phyloP scores from a whole-genome alignment of 768 basidiomycete genomes.

The Jaapia argillacea region DNA sequence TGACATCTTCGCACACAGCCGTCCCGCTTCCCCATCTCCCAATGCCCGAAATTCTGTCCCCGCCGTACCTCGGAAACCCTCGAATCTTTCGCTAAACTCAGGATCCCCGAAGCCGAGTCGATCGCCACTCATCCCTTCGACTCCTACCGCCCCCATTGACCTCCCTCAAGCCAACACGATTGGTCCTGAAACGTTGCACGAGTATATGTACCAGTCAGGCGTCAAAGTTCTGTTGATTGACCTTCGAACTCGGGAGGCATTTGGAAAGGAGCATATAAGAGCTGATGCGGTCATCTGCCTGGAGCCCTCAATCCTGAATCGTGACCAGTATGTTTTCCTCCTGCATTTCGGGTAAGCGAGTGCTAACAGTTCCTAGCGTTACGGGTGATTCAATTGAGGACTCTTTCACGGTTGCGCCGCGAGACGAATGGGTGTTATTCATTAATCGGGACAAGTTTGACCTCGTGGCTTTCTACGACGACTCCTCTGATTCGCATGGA shows the following conservation, averaged over 20 bases:
- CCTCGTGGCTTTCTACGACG: constrained; percentile 79
- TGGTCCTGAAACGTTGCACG: constrained; percentile 45
- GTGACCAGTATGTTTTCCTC: constrained; percentile 46
- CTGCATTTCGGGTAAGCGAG: not conserved
- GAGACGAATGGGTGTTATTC: constrained; percentile 66
- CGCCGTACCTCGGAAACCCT: constrained; percentile 30
- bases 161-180: constrained; percentile 54
- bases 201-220: constrained; percentile 41
- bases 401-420: constrained; percentile 60
- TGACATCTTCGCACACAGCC: constrained; percentile 42
- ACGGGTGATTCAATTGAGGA: constrained; percentile 61
- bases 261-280: constrained; percentile 64
- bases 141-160: constrained; percentile 26
- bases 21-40: constrained; percentile 41
- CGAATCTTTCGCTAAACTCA: constrained; percentile 26
- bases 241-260: constrained; percentile 70
- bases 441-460: constrained; percentile 82
- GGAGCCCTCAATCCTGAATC: constrained; percentile 67
- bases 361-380: constrained; percentile 34
- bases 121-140: constrained; percentile 14
- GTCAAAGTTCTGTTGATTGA: constrained; percentile 70
- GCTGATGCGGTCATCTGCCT: constrained; percentile 68
- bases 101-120: constrained; percentile 20
- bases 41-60: constrained; percentile 27
- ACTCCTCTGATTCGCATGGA: constrained; percentile 42